A percentile compares a stretch with the other conserved stretches of the same genome.
Conservation (phyloP, 2,329 filamentous ascomycete genomes). For the Beauveria brongniartii region DNA sequence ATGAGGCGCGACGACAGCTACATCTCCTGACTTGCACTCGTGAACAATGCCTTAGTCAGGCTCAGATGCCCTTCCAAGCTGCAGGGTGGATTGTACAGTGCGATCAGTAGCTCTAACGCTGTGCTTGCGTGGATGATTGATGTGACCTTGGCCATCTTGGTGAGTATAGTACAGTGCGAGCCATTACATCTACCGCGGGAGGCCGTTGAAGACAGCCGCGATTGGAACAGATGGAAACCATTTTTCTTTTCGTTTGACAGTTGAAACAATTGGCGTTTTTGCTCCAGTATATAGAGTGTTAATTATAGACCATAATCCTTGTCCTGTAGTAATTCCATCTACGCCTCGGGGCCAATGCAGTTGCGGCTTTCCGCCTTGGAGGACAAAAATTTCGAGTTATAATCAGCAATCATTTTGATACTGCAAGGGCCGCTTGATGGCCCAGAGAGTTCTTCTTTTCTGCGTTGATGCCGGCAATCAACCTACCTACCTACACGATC, state of each 20-base stretch:
- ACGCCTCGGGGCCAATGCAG: background rate
- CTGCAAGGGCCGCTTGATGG: too few species aligned
- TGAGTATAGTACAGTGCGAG: background rate
- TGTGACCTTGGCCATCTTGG: background rate
- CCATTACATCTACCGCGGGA: background rate
- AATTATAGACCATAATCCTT: conserved; percentile 5
- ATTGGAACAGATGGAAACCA: background rate
- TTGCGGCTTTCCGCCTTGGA: background rate
- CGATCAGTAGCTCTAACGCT: background rate
- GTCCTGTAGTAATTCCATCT: background rate
- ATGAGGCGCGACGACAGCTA: background rate
- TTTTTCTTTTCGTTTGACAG: background rate
- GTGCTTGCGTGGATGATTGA: background rate
- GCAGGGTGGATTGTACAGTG: conserved; percentile 8
- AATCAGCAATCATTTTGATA: too few species aligned
- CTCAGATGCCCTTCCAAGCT: background rate
- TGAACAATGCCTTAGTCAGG: background rate
- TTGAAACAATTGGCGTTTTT: background rate
- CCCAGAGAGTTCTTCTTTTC: background rate
- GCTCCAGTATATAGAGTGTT: background rate
- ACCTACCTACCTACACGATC: background rate
- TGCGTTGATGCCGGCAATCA: background rate
- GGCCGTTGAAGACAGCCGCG: background rate
- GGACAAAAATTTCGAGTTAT: background rate
- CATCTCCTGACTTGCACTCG: background rate